Percentiles rank a stretch among this genome's conserved stretches.
Evolutionary conservation across 495 filamentous ascomycete species (phyloP).

Genomic region (Trichoderma parareesei): DNA sequence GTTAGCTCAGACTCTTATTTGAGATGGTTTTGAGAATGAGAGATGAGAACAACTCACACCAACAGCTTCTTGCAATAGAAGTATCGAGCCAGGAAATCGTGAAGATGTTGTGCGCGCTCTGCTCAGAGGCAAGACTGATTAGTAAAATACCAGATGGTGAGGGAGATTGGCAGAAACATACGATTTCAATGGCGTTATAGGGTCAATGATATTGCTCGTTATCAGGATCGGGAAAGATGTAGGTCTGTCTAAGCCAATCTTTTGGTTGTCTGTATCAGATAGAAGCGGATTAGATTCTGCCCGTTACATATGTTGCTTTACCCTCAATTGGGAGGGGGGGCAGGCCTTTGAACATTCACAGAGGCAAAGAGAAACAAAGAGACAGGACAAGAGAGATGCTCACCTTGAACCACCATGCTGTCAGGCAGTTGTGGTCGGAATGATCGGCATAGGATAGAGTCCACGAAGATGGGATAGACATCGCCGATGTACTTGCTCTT

Average conservation of each 20-base stretch:
- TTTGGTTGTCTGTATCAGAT: slow-evolving; percentile 12
- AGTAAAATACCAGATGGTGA: slow-evolving; percentile 10
- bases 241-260: slow-evolving; percentile 17
- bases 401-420: slow-evolving; percentile 17
- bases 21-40: background rate
- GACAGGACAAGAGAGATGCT: background rate
- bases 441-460: slow-evolving; percentile 14
- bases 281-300: slow-evolving; percentile 13
- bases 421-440: slow-evolving; percentile 17
- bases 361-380: background rate
- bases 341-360: slow-evolving; percentile 1
- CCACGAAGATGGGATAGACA: slow-evolving; percentile 16
- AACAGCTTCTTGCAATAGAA: slow-evolving; percentile 18
- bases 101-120: slow-evolving; percentile 16
- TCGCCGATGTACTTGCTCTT: slow-evolving; percentile 17
- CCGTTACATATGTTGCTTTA: background rate
- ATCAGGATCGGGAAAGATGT: slow-evolving; percentile 42
- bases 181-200: slow-evolving; percentile 32
- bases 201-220: slow-evolving; percentile 39
- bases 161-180: slow-evolving; percentile 13
- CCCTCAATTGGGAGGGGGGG: too few relatives aligned
- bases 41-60: slow-evolving; percentile 16
- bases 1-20: slow-evolving; percentile 15
- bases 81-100: slow-evolving; percentile 16
- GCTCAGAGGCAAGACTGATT: slow-evolving; percentile 9